These are phyloP conservation scores for Penicillium sp. DNA, from an alignment of 2,329 filamentous ascomycete genomes.

Conservation along the genomic window DNA sequence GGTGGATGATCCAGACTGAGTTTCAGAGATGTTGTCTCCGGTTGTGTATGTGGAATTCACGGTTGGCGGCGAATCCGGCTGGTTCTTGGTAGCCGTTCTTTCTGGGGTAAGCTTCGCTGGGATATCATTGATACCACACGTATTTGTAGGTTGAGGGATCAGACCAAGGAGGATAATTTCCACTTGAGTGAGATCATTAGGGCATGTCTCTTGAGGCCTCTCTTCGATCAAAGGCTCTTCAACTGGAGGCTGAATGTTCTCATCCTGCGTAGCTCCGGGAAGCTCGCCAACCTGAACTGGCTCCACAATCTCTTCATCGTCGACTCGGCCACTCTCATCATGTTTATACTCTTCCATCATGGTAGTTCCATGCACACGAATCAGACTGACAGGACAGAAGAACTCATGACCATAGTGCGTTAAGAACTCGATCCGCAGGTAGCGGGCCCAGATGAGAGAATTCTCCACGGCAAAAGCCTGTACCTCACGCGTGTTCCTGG, in stretches of 20 bases:
- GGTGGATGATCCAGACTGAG: slow-evolving; percentile 3
- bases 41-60: slow-evolving; percentile 6
- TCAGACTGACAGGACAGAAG: slow-evolving; percentile 87
- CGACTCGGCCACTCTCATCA: slow-evolving; percentile 66
- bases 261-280: slow-evolving; percentile 11
- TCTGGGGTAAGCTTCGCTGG: slow-evolving; percentile 8
- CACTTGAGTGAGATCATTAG: slow-evolving; percentile 12
- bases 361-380: slow-evolving; percentile 87
- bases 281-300: slow-evolving; percentile 26
- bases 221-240: slow-evolving; percentile 16
- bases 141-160: slow-evolving; percentile 1
- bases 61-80: slow-evolving; percentile 19
- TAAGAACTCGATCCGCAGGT: slow-evolving; percentile 85
- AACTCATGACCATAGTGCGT: slow-evolving; percentile 95
- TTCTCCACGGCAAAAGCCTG: slow-evolving; percentile 94
- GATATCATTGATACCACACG: slow-evolving; percentile 19
- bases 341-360: slow-evolving; percentile 95
- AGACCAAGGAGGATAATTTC: slow-evolving; percentile 14
- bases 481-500: slow-evolving; percentile 86
- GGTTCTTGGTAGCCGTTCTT: slow-evolving; percentile 16
- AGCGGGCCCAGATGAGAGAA: slow-evolving; percentile 92
- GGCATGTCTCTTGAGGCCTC: slow-evolving; percentile 16
- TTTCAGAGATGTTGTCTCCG: slow-evolving; percentile 4
- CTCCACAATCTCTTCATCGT: slow-evolving; percentile 61
- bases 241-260: slow-evolving; percentile 21